Evolutionary conservation across 108 stramenopile species (phyloP).

Genomic region (Nannochloropsis salina): DNA sequence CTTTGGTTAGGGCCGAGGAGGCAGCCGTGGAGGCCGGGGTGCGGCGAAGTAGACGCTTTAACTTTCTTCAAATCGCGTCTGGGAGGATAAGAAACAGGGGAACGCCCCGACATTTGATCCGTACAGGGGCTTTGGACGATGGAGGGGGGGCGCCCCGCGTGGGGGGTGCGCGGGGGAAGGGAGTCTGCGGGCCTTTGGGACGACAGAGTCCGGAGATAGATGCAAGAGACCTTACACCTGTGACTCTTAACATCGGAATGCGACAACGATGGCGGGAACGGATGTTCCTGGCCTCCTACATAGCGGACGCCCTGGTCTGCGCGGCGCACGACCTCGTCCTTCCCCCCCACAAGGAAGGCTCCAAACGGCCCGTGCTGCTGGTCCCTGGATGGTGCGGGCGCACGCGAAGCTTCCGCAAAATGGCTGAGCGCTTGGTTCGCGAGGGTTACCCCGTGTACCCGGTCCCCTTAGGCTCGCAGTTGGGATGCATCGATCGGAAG

Average conservation of each 20-base stretch:
- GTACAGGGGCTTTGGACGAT: not conserved
- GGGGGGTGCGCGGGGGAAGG: not conserved
- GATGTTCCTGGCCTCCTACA: not conserved
- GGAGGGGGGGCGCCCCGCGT: not conserved
- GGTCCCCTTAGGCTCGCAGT: not conserved
- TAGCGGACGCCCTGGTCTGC: not conserved
- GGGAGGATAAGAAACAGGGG: not conserved
- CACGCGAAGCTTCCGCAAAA: not conserved
- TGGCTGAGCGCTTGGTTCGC: not conserved
- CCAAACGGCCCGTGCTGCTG: not conserved
- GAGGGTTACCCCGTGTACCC: not conserved
- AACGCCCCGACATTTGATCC: not conserved
- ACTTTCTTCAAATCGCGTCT: not conserved
- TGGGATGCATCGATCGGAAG: slow-evolving; percentile 7
- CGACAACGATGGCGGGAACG: slow-evolving; percentile 19
- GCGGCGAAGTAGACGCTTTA: not conserved
- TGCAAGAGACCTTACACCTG: not conserved
- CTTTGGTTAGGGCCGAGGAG: not conserved
- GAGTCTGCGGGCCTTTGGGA: not conserved
- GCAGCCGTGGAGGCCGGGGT: not conserved
- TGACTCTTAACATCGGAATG: not conserved
- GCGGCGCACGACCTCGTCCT: not conserved
- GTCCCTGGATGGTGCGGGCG: not conserved
- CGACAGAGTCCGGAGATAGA: not conserved
- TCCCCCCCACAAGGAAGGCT: not conserved